Evolutionary conservation across 2,329 filamentous ascomycete genomes (phyloP), one percentile per base, ranked within the genome.

Genomic region (Penicillium sp.): DNA sequence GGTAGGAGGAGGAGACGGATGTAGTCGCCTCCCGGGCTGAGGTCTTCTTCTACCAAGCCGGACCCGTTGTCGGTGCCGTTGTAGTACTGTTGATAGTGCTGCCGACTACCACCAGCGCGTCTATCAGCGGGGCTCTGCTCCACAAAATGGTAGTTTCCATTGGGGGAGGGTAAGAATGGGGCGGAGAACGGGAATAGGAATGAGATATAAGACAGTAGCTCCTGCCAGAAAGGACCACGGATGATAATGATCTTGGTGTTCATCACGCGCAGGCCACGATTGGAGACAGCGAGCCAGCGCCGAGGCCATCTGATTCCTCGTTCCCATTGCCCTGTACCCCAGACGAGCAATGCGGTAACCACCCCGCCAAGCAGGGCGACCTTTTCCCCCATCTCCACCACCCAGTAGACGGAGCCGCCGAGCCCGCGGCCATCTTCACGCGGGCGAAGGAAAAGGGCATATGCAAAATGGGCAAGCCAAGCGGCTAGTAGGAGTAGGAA

Each of bases 251-350:
- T 87, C 78, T 99, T 97, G 76, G 92, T 90, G 75, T 99, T 99
- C 83, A 97, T 96, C 53, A 85, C 89, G 59, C 94, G 84, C 61
- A 99, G 79, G 13, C 94, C 94, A 53, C 94, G 83, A 72, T 99
- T 99, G 38, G 92, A 89, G 59, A 92, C 87, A 64, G 83, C 86
- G 65, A 97, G 87, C 90, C 94, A 97, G 64, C 91, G 85, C 53
- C 93, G 82, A 48, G 94, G 94, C 92, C 94, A 97, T 60, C 92
- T 85, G 53, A 99, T 88, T 32, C 94, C 94, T 54, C 93, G 85
- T 69, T 97, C 93, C 89, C 93, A 99, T 73, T 97, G 92, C 29
- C 94, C 94, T 0, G 93, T 97, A 16, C 87, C 92, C 90, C 92
- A 97, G 63, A 97, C 88, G 35, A 99, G 80, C 42, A 92, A 82